Base-by-base conservation (phyloP, 371 early-diverging fungal species). In the Dichotomocladium elegans region DNA sequence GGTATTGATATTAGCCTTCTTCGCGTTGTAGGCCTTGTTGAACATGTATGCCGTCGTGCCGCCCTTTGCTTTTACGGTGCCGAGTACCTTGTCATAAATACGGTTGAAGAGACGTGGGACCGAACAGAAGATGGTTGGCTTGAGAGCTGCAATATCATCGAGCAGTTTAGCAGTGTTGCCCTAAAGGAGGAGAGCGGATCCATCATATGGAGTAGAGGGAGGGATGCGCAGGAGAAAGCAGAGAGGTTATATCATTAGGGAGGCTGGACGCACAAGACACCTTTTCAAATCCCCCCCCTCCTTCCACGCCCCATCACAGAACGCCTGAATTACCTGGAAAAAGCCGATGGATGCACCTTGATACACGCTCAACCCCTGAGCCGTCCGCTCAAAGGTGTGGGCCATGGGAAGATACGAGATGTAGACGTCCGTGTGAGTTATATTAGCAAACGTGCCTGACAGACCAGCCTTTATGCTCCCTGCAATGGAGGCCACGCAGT, bases 101-200 rank as follows among this genome's bases (percentile, higher is more conserved):
- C 95, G 82, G 72, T 97, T 98, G 74, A 94, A 93, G 24, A 99
- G 84, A 43, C 99, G 83, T 24, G 99, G 99, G 6, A 99, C 99
- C 4, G 92, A 87, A 15, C 88, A 86, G 63, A 99, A 92, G 37
- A 96, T 83, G 11, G 96, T 95, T 3, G 99, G 99, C 50, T 85
- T 82, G 41, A 98, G 79, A 53, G 86, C 91, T 15, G 73, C 80
- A 63, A 95, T 86, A 66, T 97, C 98, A 48, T 97, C 95, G 46
- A 95, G 54, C 21, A 97, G 72, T 66, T 91, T 93, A 27, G 83
- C 61, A 5, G 92, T 88, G 65, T 98, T 92, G 17, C 99, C 99
- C 68, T 71, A 37, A 17, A 24, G 11, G 12, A 25, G 15, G 25
- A 30, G 8, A 30, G n/a, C n/a, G 17, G 4, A 43, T 19, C 24